Percentiles rank a stretch among this genome's conserved stretches.
These are phyloP conservation scores for Iris macrosiphon DNA, from an alignment of 106 monocot species.

Conservation along the genomic window DNA sequence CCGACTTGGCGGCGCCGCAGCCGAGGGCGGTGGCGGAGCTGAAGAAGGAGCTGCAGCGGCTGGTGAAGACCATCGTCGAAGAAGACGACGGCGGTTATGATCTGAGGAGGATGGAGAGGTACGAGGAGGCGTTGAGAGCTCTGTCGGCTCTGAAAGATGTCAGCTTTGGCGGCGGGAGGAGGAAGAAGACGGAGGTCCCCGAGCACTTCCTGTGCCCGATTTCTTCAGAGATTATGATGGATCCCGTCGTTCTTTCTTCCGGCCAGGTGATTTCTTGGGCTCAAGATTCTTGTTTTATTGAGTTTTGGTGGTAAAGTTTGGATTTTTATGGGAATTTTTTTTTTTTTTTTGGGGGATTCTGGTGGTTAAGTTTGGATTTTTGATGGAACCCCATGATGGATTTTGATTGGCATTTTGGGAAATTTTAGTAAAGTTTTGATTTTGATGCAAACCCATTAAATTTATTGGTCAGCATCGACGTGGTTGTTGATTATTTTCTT, in stretches of 20 bases:
- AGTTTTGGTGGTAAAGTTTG: no score
- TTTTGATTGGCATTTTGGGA: no score
- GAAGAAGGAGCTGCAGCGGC: constrained; percentile 5
- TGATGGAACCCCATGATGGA: no score
- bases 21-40: constrained; percentile 11
- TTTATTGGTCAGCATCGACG: no score
- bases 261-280: no score
- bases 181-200: constrained; percentile 10
- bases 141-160: constrained; percentile 21
- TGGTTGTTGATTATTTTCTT: no score
- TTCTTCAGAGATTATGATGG: constrained; percentile 73
- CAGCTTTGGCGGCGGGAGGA: not conserved
- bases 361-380: no score
- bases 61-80: constrained; percentile 12
- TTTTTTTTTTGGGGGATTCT: no score
- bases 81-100: constrained; percentile 8
- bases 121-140: constrained; percentile 20
- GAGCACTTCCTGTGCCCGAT: constrained; percentile 76
- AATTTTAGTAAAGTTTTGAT: no score
- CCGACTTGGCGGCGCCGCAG: not conserved
- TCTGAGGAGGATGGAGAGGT: constrained; percentile 12
- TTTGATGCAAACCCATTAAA: no score
- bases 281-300: no score
- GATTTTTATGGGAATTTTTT: no score
- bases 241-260: constrained; percentile 70